phyloP scores from a whole-genome alignment of 495 filamentous ascomycete species.

The Aspergillus bertholletiae region DNA sequence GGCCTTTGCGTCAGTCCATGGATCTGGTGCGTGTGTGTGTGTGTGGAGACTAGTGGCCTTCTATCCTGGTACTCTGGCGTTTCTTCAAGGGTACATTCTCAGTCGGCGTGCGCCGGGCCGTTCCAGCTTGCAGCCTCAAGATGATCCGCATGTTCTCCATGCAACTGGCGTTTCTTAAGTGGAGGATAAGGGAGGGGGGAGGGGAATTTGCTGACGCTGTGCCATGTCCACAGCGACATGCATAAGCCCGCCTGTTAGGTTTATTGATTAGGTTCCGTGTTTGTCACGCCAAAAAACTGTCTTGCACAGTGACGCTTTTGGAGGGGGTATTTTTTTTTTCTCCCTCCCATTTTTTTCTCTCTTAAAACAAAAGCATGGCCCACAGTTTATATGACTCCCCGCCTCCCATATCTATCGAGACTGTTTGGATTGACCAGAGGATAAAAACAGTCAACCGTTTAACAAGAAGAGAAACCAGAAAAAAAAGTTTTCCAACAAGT shows the following conservation, averaged over 20 bases:
- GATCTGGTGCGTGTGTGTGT: slow-evolving; percentile 14
- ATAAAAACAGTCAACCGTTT: neutral
- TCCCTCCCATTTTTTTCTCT: neutral
- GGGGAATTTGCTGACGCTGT: slow-evolving; percentile 36
- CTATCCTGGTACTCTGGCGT: slow-evolving; percentile 29
- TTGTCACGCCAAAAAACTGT: slow-evolving; percentile 29
- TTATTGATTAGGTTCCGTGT: slow-evolving; percentile 41
- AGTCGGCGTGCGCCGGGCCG: slow-evolving; percentile 48
- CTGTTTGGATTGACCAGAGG: slow-evolving; percentile 13
- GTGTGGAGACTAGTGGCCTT: slow-evolving; percentile 19
- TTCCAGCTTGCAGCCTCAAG: slow-evolving; percentile 51
- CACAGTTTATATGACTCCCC: slow-evolving; percentile 45
- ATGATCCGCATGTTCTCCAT: slow-evolving; percentile 48
- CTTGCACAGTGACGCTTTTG: slow-evolving; percentile 24
- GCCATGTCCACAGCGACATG: slow-evolving; percentile 34
- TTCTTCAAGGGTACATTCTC: slow-evolving; percentile 40
- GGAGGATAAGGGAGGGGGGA: slow-evolving; percentile 34
- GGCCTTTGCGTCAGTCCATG: slow-evolving; percentile 15
- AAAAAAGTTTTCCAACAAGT: neutral
- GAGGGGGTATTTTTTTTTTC: neutral
- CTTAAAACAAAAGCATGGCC: slow-evolving; percentile 23
- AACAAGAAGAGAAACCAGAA: neutral
- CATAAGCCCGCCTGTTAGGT: slow-evolving; percentile 40
- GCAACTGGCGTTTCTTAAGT: slow-evolving; percentile 30
- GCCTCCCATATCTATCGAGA: slow-evolving; percentile 31